These are phyloP conservation scores for Aspergillus coremiiformis DNA, from an alignment of 495 filamentous ascomycete species.

Conservation along the genomic window DNA sequence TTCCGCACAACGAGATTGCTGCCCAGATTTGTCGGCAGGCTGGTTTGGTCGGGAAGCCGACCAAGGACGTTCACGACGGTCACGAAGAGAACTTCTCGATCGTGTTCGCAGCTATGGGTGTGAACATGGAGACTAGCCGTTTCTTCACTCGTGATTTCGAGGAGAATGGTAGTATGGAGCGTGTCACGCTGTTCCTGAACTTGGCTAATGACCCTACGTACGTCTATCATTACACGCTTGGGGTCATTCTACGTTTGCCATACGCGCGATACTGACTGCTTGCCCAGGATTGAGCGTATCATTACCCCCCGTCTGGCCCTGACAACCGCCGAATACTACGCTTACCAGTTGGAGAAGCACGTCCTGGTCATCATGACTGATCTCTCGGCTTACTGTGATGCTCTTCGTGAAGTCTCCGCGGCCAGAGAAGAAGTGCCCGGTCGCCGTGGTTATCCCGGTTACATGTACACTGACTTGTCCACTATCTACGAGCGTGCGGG, in stretches of 20 bases:
- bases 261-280: constrained; percentile 9
- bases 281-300: constrained; percentile 88
- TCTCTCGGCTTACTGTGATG: constrained; percentile 96
- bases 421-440: constrained; percentile 99
- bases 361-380: constrained; percentile 98
- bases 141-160: constrained; percentile 99
- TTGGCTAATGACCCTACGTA: constrained; percentile 98
- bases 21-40: constrained; percentile 97
- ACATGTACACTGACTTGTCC: constrained; percentile 99
- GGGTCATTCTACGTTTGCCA: background rate
- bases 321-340: constrained; percentile 99
- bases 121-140: constrained; percentile 96
- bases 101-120: constrained; percentile 99
- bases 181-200: constrained; percentile 95
- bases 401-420: constrained; percentile 94
- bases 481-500: constrained; percentile 99
- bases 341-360: constrained; percentile 99
- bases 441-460: constrained; percentile 99
- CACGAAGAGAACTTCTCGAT: constrained; percentile 99
- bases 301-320: constrained; percentile 98
- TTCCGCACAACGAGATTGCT: constrained; percentile 98
- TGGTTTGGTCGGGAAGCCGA: constrained; percentile 78
- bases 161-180: constrained; percentile 97
- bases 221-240: constrained; percentile 16
- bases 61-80: constrained; percentile 91